Base-by-base conservation (phyloP, 2,329 filamentous ascomycete species). In the Magnaporthiopsis rhizophila region DNA sequence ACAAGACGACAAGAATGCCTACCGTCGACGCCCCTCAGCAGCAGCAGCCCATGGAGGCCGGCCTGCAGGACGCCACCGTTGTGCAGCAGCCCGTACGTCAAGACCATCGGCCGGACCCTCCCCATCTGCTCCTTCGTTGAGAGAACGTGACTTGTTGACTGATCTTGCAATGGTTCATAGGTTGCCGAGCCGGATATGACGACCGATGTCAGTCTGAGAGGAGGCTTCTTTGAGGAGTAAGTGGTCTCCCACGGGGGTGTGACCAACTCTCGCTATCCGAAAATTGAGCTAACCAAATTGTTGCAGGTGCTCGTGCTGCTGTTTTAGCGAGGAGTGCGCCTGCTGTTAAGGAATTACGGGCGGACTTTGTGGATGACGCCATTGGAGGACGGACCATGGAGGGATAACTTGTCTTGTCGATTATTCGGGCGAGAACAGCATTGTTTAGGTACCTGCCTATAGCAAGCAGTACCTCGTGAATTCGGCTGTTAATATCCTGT, bases 11-110 rank as follows among this genome's bases (percentile, higher is more conserved):
- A 71, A 68, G 68, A 74, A 74, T 74, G 73, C 72, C 72, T 68
- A 66, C 71, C 67, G 66, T 64, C 58, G 66, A 69, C 59, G 66
- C 65, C 57, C 71, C 71, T 36, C 65, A 69, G 64, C 71, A 72
- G 66, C 72, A 73, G 67, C 70, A 69, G 68, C 69, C 72, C 61
- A 74, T 74, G 73, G 70, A 73, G 63, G 70, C 67, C 56, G 53
- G 64, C 34, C 63, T 67, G 18, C 66, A 68, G 11, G 66, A 62
- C 64, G 66, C 62, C 21, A 66, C 71, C 45, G 64, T 74, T 67
- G 69, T 71, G 13, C 70, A 73, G 67, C 73, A 74, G 66, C 73
- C 72, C 8, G 73, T 74, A 67, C 58, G 72, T 67, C 30, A 24
- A 58, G 11, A 7, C 26, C 11, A 21, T 8, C 7, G 45, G 45